These are phyloP conservation scores for Sporodiniella umbellata DNA, from an alignment of 371 early-diverging fungal genomes.

Conservation along the genomic window DNA sequence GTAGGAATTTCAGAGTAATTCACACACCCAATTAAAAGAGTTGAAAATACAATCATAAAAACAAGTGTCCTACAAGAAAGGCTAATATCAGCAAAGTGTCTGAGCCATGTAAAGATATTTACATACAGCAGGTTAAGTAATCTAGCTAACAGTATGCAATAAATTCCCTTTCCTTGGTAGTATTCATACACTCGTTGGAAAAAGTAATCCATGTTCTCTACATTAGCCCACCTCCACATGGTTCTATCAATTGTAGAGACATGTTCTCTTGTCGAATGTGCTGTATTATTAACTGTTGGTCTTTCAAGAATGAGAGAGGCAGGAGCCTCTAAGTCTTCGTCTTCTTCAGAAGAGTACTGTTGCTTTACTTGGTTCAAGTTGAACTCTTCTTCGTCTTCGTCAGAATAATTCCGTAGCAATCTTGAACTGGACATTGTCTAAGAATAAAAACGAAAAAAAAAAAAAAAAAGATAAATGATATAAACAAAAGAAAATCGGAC, in stretches of 20 bases:
- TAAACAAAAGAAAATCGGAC: neutral
- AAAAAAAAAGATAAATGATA: slow-evolving; percentile 5
- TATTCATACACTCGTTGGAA: slow-evolving; percentile 80
- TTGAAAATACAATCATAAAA: slow-evolving; percentile 85
- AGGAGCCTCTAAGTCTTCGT: slow-evolving; percentile 52
- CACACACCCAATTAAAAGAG: slow-evolving; percentile 86
- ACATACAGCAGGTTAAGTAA: slow-evolving; percentile 67
- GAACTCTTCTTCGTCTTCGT: slow-evolving; percentile 21
- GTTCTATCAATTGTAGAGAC: slow-evolving; percentile 62
- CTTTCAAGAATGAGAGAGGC: slow-evolving; percentile 63
- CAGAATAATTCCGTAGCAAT: slow-evolving; percentile 10
- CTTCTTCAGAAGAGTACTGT: slow-evolving; percentile 7
- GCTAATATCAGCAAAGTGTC: too few relatives aligned
- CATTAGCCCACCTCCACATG: slow-evolving; percentile 82
- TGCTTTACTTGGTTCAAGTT: slow-evolving; percentile 12
- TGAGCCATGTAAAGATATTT: neutral
- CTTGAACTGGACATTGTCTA: slow-evolving; percentile 17
- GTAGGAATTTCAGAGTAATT: slow-evolving; percentile 76
- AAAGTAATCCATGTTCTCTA: slow-evolving; percentile 79
- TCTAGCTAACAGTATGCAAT: slow-evolving; percentile 70
- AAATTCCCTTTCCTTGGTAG: slow-evolving; percentile 78
- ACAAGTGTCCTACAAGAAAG: slow-evolving; percentile 59
- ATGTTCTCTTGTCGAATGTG: slow-evolving; percentile 30
- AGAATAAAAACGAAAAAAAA: neutral
- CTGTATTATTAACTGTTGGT: slow-evolving; percentile 9